A percentile compares a stretch with the other conserved stretches of the same genome.
phyloP scores from a whole-genome alignment of 768 basidiomycete species.

The Chiua virens region DNA sequence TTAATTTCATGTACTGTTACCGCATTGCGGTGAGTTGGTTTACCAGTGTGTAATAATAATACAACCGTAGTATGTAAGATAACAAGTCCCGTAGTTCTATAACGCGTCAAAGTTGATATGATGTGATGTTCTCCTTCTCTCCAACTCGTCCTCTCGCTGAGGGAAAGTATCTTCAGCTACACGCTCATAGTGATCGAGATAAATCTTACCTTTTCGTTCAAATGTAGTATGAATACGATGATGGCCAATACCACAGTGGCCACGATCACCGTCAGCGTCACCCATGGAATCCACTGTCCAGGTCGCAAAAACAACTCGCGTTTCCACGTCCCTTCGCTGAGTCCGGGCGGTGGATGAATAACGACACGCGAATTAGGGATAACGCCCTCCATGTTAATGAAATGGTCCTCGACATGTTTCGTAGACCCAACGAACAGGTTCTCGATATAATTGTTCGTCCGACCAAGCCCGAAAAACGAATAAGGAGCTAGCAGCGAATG shows the following conservation, averaged over 20 bases:
- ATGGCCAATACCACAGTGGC: slow-evolving; percentile 71
- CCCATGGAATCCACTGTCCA: slow-evolving; percentile 98
- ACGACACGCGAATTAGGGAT: slow-evolving; percentile 97
- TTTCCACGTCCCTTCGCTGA: slow-evolving; percentile 65
- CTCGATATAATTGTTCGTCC: slow-evolving; percentile 99
- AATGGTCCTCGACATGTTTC: slow-evolving; percentile 66
- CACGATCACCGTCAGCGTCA: slow-evolving; percentile 81
- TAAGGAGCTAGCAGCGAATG: slow-evolving; percentile 90
- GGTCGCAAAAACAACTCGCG: slow-evolving; percentile 89
- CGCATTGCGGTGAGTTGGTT: too few species aligned
- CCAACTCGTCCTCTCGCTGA: slow-evolving; percentile 92
- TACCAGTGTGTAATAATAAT: neutral
- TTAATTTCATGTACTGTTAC: neutral
- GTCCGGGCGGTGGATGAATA: slow-evolving; percentile 73
- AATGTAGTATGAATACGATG: slow-evolving; percentile 83
- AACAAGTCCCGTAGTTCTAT: slow-evolving; percentile 33
- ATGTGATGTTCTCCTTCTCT: slow-evolving; percentile 84
- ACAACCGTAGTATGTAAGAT: slow-evolving; percentile 19
- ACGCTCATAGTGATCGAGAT: neutral
- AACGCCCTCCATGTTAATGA: slow-evolving; percentile 92
- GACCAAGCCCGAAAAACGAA: slow-evolving; percentile 92
- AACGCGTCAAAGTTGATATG: slow-evolving; percentile 97
- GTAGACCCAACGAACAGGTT: slow-evolving; percentile 96
- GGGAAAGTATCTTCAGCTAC: slow-evolving; percentile 5
- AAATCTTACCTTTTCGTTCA: slow-evolving; percentile 83